Evolutionary conservation across 108 stramenopile species (phyloP).

Genomic region (Epithemia pelagica): DNA sequence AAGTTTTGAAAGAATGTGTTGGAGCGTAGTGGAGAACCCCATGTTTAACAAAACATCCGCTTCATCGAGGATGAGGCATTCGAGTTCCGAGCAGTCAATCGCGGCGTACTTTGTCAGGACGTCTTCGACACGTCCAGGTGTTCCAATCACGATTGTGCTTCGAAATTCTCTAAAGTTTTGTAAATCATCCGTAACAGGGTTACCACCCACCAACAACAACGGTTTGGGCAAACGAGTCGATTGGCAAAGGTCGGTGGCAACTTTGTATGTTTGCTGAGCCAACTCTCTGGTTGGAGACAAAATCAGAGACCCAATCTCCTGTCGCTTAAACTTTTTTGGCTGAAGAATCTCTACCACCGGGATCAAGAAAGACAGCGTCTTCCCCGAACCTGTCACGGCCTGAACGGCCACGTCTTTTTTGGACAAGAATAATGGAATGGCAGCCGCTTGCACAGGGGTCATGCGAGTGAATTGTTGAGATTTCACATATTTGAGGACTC

Average conservation of each 20-base stretch:
- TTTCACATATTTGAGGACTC: slow-evolving; percentile 50
- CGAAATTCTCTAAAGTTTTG: slow-evolving; percentile 51
- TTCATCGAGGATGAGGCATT: slow-evolving; percentile 93
- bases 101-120: slow-evolving; percentile 74
- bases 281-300: slow-evolving; percentile 94
- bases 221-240: slow-evolving; percentile 43
- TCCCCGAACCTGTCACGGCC: slow-evolving; percentile 95
- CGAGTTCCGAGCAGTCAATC: slow-evolving; percentile 76
- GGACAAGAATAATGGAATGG: slow-evolving; percentile 91
- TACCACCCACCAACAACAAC: slow-evolving; percentile 63
- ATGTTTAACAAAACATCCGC: slow-evolving; percentile 93
- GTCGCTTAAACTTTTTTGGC: slow-evolving; percentile 39
- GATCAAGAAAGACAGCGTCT: slow-evolving; percentile 96
- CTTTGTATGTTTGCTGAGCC: slow-evolving; percentile 83
- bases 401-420: slow-evolving; percentile 97
- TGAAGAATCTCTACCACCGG: slow-evolving; percentile 89
- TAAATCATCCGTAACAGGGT: slow-evolving; percentile 74
- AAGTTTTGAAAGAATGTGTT: slow-evolving; percentile 68
- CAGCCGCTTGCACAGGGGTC: slow-evolving; percentile 91
- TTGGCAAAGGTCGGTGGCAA: slow-evolving; percentile 59
- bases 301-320: slow-evolving; percentile 76
- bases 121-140: slow-evolving; percentile 95
- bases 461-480: slow-evolving; percentile 60
- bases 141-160: slow-evolving; percentile 89
- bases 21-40: slow-evolving; percentile 85